Evolutionary conservation across 805 yeast species (phyloP), one percentile per base, ranked within the genome.

Genomic region (Pichia nakasei): DNA sequence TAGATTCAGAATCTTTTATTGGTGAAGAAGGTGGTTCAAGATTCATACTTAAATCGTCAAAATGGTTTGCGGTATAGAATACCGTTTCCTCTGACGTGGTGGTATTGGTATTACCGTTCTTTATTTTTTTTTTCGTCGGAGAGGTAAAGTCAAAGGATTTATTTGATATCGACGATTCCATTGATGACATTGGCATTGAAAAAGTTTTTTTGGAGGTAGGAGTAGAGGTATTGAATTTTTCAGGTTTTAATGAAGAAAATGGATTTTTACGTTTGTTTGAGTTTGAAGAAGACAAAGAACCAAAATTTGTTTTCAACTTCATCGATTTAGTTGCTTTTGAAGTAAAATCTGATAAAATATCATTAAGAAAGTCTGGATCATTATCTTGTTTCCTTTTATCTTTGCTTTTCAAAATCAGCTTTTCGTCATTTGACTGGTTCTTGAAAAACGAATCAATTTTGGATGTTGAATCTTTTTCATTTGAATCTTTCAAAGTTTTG

Each of bases 301-400:
- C 13, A 11, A 24, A 24, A 29, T 29, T 29, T 9, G 32, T 7
- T n/a, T 58, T 58, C 12, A 51, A 41, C 37, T 47, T 52, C 19
- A 48, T 32, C 5, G 44, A 37, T 9, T 52, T 37, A 5, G 54
- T 48, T 1, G 65, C 59, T 19, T 58, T 48, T 7, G 52, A 44
- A 17, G 66, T 68, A 38, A 76, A 73, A 44, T 77, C 87, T 47
- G 74, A 76, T 39, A 84, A 66, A 43, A 84, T 78, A 55, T 82
- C 89, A 57, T 82, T 89, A 48, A 87, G 47, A 72, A 76, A 40
- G 73, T 42, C 41, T 4, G 53, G 73, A 35, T 70, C 71, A 2
- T 69, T 65, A 42, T 75, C 72, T 9, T 40, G 38, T 1, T 40
- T 42, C 24, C 35, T 35, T 26, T 43, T 46, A 17, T 48, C 45